Conservation (phyloP, 345 rosid species). For the Draba incana region DNA sequence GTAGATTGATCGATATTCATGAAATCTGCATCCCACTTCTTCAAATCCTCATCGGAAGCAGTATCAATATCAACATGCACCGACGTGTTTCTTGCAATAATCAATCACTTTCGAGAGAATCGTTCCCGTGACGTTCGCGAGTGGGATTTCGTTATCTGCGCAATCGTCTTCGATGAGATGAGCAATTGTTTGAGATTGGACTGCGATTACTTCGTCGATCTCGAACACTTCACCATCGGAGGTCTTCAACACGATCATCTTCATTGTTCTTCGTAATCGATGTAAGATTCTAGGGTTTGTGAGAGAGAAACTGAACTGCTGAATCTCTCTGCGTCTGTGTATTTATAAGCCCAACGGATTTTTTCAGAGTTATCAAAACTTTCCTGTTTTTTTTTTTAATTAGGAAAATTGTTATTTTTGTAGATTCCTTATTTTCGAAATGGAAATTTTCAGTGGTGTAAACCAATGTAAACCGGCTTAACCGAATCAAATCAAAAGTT, state of each 20-base stretch:
- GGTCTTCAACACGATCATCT: conserved; percentile 47
- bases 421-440: too few species aligned
- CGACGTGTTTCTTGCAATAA: conserved; percentile 66
- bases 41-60: conserved; percentile 42
- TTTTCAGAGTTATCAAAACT: too few species aligned
- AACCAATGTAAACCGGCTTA: neutral
- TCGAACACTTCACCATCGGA: conserved; percentile 58
- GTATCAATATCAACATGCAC: conserved; percentile 28
- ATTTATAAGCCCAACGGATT: conserved; percentile 39
- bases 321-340: neutral
- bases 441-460: neutral
- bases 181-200: conserved; percentile 50
- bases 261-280: neutral
- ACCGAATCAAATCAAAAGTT: too few species aligned
- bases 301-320: neutral
- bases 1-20: conserved; percentile 54
- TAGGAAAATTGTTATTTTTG: too few species aligned
- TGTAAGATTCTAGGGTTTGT: neutral
- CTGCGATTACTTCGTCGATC: conserved; percentile 54
- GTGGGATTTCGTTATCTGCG: conserved; percentile 47
- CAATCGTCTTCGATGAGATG: conserved; percentile 56
- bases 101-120: conserved; percentile 62
- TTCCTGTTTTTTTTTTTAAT: too few species aligned
- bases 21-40: conserved; percentile 64
- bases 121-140: conserved; percentile 55